Evolutionary conservation across 768 basidiomycete species (phyloP).

Genomic region (Candolleomyces eurysporus): DNA sequence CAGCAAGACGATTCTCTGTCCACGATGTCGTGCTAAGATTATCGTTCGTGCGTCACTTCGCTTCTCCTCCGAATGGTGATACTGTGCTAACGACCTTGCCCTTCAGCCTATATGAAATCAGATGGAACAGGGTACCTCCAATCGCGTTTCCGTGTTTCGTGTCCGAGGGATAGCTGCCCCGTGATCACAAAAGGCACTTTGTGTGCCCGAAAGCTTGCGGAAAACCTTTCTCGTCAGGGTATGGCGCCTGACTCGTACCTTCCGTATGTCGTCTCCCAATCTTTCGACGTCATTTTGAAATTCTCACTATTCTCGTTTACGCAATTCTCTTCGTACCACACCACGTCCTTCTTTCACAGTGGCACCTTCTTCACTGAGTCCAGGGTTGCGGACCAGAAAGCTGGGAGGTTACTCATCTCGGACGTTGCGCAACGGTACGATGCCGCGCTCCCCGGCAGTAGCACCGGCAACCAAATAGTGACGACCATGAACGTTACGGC

Average conservation of each 20-base stretch:
- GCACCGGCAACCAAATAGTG: too few relatives aligned
- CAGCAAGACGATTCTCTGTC: not conserved
- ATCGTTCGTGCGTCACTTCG: not conserved
- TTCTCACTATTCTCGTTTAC: too few relatives aligned
- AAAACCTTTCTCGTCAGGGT: conserved; percentile 31
- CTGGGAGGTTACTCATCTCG: not conserved
- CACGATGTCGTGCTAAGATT: not conserved
- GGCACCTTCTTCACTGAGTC: not conserved
- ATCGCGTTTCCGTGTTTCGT: conserved; percentile 33
- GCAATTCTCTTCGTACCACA: too few relatives aligned
- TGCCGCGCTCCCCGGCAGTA: not conserved
- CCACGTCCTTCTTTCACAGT: not conserved
- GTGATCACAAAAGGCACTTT: conserved; percentile 42
- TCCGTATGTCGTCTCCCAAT: not conserved
- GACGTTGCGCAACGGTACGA: not conserved
- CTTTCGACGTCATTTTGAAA: not conserved
- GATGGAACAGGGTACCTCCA: conserved; percentile 50
- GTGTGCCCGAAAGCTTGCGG: conserved; percentile 40
- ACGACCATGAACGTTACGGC: not conserved
- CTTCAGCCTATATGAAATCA: conserved; percentile 37
- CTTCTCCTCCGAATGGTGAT: too few relatives aligned
- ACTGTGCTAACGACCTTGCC: too few relatives aligned
- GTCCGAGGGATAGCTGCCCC: conserved; percentile 29
- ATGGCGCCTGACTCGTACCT: conserved; percentile 13
- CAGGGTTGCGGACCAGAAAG: not conserved